These are phyloP conservation scores for Meripilus lineatus DNA, from an alignment of 1,284 basidiomycete genomes.

Conservation along the genomic window DNA sequence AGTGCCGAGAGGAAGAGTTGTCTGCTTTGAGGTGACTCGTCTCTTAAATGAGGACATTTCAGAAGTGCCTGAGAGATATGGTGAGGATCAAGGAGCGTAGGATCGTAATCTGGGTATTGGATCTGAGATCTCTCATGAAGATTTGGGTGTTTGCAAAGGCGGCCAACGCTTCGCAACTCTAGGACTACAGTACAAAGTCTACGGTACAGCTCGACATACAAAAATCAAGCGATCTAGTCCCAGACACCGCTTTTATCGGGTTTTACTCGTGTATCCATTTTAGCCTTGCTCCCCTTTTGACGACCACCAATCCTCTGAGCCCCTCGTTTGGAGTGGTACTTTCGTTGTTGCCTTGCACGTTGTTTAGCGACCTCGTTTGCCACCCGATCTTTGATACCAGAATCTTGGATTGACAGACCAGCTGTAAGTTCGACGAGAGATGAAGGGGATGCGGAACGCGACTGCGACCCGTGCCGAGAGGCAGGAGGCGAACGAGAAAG, in stretches of 20 bases:
- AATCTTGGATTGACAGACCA: slow-evolving; percentile 16
- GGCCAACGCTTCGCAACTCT: too few relatives aligned
- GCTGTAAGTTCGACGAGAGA: slow-evolving; percentile 20
- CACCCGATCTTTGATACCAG: slow-evolving; percentile 52
- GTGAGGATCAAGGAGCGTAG: too few relatives aligned
- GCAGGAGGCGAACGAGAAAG: slow-evolving; percentile 21
- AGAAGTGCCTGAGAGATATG: not conserved
- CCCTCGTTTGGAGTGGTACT: slow-evolving; percentile 69
- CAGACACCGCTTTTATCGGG: slow-evolving; percentile 59
- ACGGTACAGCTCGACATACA: too few relatives aligned
- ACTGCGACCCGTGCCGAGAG: slow-evolving; percentile 18
- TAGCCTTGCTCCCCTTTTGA: slow-evolving; percentile 80
- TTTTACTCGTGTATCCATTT: slow-evolving; percentile 66
- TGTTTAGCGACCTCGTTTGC: slow-evolving; percentile 58
- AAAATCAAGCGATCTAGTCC: too few relatives aligned
- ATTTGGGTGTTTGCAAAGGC: too few relatives aligned
- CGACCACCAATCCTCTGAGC: slow-evolving; percentile 58
- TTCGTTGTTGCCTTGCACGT: slow-evolving; percentile 61
- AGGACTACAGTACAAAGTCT: too few relatives aligned
- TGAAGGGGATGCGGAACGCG: slow-evolving; percentile 16
- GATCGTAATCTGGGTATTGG: too few relatives aligned
- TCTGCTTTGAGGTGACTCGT: slow-evolving; percentile 41
- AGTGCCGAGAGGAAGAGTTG: slow-evolving; percentile 48
- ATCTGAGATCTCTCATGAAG: too few relatives aligned
- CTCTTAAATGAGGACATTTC: slow-evolving; percentile 88